Conservation (phyloP, 208 protist species). For the Dictyostelium gargantuum region DNA sequence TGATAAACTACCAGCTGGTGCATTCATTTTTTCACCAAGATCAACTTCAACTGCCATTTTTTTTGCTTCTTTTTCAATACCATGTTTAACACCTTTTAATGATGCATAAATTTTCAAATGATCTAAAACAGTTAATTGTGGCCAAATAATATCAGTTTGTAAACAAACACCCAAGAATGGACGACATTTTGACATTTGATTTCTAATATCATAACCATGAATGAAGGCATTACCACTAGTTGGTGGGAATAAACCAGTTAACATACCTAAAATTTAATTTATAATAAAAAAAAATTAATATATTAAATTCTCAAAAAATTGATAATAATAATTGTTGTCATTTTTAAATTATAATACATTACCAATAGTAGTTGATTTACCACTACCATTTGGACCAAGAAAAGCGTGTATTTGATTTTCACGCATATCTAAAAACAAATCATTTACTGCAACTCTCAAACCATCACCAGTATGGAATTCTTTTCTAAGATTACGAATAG, state of each 20-base stretch:
- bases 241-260: conserved; percentile 48
- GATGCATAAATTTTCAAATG: conserved; percentile 56
- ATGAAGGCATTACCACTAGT: conserved; percentile 47
- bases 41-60: conserved; percentile 20
- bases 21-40: conserved; percentile 4
- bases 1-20: not conserved
- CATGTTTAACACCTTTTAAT: conserved; percentile 50
- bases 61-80: not conserved
- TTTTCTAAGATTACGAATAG: conserved; percentile 34
- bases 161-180: conserved; percentile 51
- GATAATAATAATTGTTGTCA: no score
- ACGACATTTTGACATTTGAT: conserved; percentile 15
- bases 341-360: no score
- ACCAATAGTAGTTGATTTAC: conserved; percentile 48
- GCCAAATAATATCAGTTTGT: conserved; percentile 65
- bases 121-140: conserved; percentile 42
- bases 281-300: no score
- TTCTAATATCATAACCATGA: conserved; percentile 13
- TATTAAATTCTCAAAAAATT: no score
- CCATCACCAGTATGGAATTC: conserved; percentile 48
- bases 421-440: conserved; percentile 36
- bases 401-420: conserved; percentile 44
- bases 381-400: conserved; percentile 62
- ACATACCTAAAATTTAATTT: conserved; percentile 47
- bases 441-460: conserved; percentile 29